Evolutionary conservation across 805 yeast species (phyloP), one percentile per base, ranked within the genome.

Genomic region (Debaryomyces maramus): DNA sequence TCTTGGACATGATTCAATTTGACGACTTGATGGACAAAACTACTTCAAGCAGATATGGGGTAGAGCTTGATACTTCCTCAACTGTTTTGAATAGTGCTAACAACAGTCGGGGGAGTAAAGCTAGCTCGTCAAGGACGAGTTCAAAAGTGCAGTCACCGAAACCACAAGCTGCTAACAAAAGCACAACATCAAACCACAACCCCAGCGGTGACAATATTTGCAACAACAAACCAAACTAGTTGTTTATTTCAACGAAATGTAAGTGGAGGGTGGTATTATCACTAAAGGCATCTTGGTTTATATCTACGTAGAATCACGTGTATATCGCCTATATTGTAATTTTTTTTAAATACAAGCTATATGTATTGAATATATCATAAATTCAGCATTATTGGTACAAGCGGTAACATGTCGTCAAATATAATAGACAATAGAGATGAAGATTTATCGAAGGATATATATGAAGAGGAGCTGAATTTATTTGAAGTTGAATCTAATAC

Each of bases 1-100:
- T 63, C n/a, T 31, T 63, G 41, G 59, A 56, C 16, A 32, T 47
- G 9, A 43, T 59, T 6, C 52, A 52, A 10, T 53, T 55, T 34
- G 51, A 55, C 17, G 42, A 46, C 4, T 21, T 51, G 5, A 38
- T 46, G 30, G 55, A 47, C 24, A 42, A 38, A 16, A 30, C 40
- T 3, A 36, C 51, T 7, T 38, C 44, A 8, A 53, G 52, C 31
- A 42, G 59, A 18, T 56, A 56, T 34, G 58, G 59, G 14, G 29
- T 16, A 11, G 48, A 48, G 24, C 44, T 53, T 32, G 60, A 55
- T 38, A 52, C 61, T 31, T 50, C 55, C 28, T 53, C 53, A 14
- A 41, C 39, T 4, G 41, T 39, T 18, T 28, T 54, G 14, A 47
- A 46, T 13, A 56, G 53, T 38, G 46, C 45, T 5, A 36, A 29